Evolutionary conservation across 805 yeast genomes (phyloP), one percentile per base, ranked within the genome.

Genomic region (Blastobotrys terrestris): DNA sequence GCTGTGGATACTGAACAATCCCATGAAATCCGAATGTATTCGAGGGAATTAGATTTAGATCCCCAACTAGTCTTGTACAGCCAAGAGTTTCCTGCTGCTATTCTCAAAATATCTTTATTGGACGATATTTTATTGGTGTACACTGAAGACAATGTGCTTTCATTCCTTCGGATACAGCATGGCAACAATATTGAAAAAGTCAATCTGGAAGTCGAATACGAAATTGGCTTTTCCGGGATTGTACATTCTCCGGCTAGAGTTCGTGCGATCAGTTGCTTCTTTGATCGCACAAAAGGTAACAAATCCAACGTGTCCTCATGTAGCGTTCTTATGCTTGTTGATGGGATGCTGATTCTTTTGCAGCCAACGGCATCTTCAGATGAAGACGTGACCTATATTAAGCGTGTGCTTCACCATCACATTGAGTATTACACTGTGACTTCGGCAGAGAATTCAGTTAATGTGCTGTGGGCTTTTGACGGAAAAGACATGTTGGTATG

Each of bases 381-480:
- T 21, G 58, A 52, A 15, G 57, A 50, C 14, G 31, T 41, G 22
- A 52, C 55, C 16, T 60, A 60, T 42, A 56, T 55, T 31, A 61
- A 60, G 53, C 61, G 60, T 4, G 60, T 68, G 1, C 54, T 65
- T 51, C 74, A 53, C 57, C 67, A 56, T 52, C 68, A 63, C 31
- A 67, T 60, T 55, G 81, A 69, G 56, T 69, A 63, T 50, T 71
- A 62, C 57, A 59, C 63, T 18, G 57, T 67, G 31, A 58, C 57
- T 11, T 46, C 63, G 16, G 19, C 31, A 16, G 35, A 21, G 3
- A 46, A 54, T 35, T 62, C 62, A 1, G 47, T 35, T 4, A 59
- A 58, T 43, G 60, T 63, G 48, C 55, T 73, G 31, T 73, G 77
- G 74, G 72, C 72, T 0, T 73, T 70, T 56, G 74, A 70, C 48